Evolutionary conservation across 352 stramenopile genomes (phyloP), one percentile per base, ranked within the genome.

Genomic region (Globisporangium heterothallicum): DNA sequence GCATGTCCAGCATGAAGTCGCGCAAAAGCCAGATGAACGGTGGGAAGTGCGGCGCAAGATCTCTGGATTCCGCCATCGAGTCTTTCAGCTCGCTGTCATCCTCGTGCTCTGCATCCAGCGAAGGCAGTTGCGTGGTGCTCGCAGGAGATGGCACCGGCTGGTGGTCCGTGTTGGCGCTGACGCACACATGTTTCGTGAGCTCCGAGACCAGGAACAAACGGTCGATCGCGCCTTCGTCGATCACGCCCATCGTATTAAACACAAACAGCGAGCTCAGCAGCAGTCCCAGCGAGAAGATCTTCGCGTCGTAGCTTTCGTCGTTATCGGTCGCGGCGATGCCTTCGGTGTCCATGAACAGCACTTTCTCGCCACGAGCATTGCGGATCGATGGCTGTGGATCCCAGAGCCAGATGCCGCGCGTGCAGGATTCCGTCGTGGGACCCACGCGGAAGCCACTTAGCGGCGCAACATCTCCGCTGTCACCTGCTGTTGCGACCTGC

Each of bases 211-310:
- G 76, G 52, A 85, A 92, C 30, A 92, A 59, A 14, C 80, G 66
- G 60, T 94, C 84, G 47, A 94, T 92, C 14, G 84, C 83, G 22
- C 71, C 74, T 69, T 94, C 84, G 50, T 94, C 84, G 58, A 94
- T 92, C 52, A 94, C 84, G 26, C 84, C 84, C 74, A 94, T 91
- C 2, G 80, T 92, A 54, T 94, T 94, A 54, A 92, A 89, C 24
- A 94, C 79, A 42, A 94, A 92, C 0, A 91, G 64, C 46, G 77
- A 90, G 59, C 77, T 90, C 2, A 94, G 65, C 26, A 94, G 64
- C 42, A 94, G 40, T 13, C 79, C 84, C 10, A 94, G 56, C 25
- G 81, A 90, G 40, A 94, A 94, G 42, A 94, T 92, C 63, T 94
- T 90, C 59, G 84, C 81, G 59, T 94, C 84, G 59, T 92, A 94